Conservation (phyloP, 2,329 filamentous ascomycete genomes). For the Capronia americana region DNA sequence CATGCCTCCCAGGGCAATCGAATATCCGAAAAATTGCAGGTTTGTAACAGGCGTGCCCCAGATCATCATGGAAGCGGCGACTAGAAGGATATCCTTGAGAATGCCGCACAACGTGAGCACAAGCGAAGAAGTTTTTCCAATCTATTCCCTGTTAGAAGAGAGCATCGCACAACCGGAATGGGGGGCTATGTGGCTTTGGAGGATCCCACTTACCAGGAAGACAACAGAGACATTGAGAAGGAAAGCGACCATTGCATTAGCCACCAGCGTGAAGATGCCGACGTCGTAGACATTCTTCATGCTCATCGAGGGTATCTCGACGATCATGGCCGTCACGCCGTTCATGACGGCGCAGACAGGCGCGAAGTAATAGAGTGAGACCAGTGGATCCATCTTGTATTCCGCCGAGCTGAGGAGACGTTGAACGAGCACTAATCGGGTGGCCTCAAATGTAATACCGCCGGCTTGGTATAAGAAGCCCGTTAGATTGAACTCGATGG, state of each 20-base stretch:
- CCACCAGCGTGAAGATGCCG: constrained; percentile 69
- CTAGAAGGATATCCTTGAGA: constrained; percentile 85
- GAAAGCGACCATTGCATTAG: constrained; percentile 81
- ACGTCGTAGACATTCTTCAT: constrained; percentile 70
- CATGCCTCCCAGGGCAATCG: constrained; percentile 70
- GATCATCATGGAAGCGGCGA: constrained; percentile 75
- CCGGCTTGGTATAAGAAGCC: constrained; percentile 71
- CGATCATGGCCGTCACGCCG: constrained; percentile 69
- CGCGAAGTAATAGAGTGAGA: constrained; percentile 88
- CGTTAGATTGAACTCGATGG: constrained; percentile 79
- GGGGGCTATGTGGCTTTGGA: constrained; percentile 61
- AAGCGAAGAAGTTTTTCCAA: constrained; percentile 84
- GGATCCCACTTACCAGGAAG: constrained; percentile 70
- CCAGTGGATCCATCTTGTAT: constrained; percentile 87
- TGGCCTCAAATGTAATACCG: constrained; percentile 80
- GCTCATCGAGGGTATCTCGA: constrained; percentile 71
- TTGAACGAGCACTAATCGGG: constrained; percentile 84
- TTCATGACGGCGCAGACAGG: constrained; percentile 86
- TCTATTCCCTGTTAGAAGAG: constrained; percentile 58
- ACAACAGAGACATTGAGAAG: constrained; percentile 82
- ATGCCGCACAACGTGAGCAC: constrained; percentile 86
- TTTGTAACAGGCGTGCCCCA: constrained; percentile 74
- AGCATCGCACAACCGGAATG: constrained; percentile 80
- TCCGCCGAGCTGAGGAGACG: constrained; percentile 77
- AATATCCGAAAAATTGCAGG: constrained; percentile 79